Conservation (phyloP, 257 asterid genomes). For the Fraxinus pennsylvanica region DNA sequence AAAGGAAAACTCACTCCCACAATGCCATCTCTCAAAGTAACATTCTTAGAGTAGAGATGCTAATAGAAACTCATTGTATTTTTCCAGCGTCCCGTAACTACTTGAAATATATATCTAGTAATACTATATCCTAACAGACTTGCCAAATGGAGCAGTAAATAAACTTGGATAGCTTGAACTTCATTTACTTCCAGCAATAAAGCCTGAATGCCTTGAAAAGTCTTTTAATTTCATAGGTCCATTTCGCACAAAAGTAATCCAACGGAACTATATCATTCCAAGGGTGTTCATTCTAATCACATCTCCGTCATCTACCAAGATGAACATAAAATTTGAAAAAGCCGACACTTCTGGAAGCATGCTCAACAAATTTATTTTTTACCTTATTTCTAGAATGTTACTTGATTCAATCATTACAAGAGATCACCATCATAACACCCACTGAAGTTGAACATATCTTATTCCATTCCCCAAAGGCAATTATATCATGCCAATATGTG, state of each 20-base stretch:
- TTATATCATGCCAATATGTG: not conserved
- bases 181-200: not conserved
- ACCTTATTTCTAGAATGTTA: not conserved
- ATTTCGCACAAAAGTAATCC: not conserved
- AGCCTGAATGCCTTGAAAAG: not conserved
- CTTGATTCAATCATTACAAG: not conserved
- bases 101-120: not conserved
- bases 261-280: not conserved
- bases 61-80: not conserved
- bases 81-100: not conserved
- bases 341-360: not conserved
- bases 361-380: not conserved
- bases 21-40: not conserved
- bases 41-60: not conserved
- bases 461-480: not conserved
- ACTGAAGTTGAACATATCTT: not conserved
- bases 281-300: not conserved
- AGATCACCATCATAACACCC: not conserved
- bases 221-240: not conserved
- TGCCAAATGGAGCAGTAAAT: not conserved
- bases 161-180: not conserved
- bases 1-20: not conserved
- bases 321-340: not conserved
- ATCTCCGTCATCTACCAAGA: not conserved
- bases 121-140: not conserved